Evolutionary conservation across 163 green algal genomes (phyloP), one percentile per base, ranked within the genome.

Genomic region (Chlamydomonas reinhardtii): DNA sequence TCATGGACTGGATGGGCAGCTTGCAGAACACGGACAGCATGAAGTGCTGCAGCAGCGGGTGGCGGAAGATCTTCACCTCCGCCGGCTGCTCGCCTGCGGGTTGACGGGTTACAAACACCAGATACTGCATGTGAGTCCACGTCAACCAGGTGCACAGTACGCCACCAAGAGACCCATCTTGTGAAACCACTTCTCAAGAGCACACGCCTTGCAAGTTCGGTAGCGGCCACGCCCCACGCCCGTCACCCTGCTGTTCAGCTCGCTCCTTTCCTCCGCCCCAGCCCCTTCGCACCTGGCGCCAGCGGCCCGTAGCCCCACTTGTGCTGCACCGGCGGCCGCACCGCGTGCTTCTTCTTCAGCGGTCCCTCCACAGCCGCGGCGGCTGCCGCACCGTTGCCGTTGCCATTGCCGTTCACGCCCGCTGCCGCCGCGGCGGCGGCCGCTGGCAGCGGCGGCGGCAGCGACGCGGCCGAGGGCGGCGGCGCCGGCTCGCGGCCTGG

Each of bases 11-110:
- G 29, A 98, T 93, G 39, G 96, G 97, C 54, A 99, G 90, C 94
- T 99, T 99, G 94, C 96, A 98, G 94, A 99, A 99, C 52, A 99
- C 84, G 48, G 92, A 96, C 70, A 99, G 92, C 90, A 95, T 96
- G 91, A 98, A 99, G 65, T 97, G 87, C 91, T 99, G 95, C 89
- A 99, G 94, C 85, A 99, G 95, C 83, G 95, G 94, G 93, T 99
- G 98, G 32, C 94, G 92, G 93, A 99, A 99, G 56, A 99, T 93
- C 71, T 77, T 91, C 20, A 95, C 88, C 6, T 81, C 71, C 0
- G 93, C 87, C 0, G 90, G 86, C 72, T 73, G 31, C 78, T 90
- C 84, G 35, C 72, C 89, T 70, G 69, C 24, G 25, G 43, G 17
- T 27, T 5, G 11, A 9, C 20, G 37, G 70, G 70, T n/a, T n/a